Evolutionary conservation across 305 asterid species (phyloP), one percentile per base, ranked within the genome.

Genomic region (Fraxinus greggii): DNA sequence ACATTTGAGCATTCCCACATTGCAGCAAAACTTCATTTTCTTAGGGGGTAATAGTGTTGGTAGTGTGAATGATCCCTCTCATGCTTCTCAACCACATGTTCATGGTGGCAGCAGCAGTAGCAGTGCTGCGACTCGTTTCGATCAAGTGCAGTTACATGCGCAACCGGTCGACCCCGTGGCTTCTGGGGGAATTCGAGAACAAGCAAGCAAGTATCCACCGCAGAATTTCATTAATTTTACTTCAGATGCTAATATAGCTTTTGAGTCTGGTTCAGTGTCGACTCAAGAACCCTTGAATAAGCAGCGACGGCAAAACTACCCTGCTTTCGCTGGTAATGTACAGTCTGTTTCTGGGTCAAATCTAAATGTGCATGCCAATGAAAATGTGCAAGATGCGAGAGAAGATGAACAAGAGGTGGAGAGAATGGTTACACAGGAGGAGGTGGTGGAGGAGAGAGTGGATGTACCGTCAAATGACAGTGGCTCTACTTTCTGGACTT

Each of bases 401-500:
- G 90, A 38, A 75, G 83, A 83, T 10, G 86, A 61, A 72, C 79
- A 83, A 75, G 65, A 83, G 61, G 59, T 26, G 79, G 86, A 81
- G 69, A 85, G 6, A 54, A 28, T 83, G 33, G 82, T 81, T 28
- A 82, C 48, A 77, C 56, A 77, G 74, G 86, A 33, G 86, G 21
- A 85, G 17, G 56, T 12, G 45, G 81, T 78, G 56, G 85, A 54
- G 77, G 88, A 73, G 83, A 79, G 59, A 26, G 75, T 13, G 5
- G 65, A 82, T 72, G 78, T 42, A 7, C 77, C 75, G 2, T 63
- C 2, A 32, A 26, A 78, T 31, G 76, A 67, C 3, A 32, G 82
- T 63, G 85, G 15, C 8, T 56, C 81, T 1, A 85, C 88, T 80
- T 92, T 93, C 81, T 93, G 98, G 97, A 93, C 97, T 1, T 92